Conservation (phyloP, 345 rosid species). For the Erucastrum elatum region DNA sequence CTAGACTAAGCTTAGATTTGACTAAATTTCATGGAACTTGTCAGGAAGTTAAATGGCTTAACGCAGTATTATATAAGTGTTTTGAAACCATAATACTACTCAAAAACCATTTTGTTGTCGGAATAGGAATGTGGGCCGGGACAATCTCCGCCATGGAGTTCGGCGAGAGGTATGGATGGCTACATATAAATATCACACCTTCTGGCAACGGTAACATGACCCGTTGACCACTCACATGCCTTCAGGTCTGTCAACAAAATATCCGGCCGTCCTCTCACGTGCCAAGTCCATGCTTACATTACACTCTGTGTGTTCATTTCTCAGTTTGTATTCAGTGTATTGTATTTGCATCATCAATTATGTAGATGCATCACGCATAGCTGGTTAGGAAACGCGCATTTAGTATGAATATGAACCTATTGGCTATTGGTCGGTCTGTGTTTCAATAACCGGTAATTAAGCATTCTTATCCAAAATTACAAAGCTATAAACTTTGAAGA, state of each 20-base stretch:
- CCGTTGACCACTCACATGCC: conserved; percentile 16
- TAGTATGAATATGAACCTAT: background rate
- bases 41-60: conserved; percentile 4
- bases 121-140: conserved; percentile 28
- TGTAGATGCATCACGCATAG: background rate
- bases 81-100: conserved; percentile 8
- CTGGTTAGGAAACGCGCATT: background rate
- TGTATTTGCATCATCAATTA: background rate
- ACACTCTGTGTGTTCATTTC: background rate
- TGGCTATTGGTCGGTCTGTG: background rate
- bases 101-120: conserved; percentile 3
- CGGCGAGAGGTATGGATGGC: conserved; percentile 38
- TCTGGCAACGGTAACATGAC: background rate
- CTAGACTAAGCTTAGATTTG: background rate
- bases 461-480: background rate
- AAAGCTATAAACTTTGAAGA: background rate
- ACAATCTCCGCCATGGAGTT: conserved; percentile 34
- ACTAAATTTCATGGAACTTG: conserved; percentile 15
- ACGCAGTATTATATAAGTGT: background rate
- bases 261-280: background rate
- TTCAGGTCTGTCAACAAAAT: conserved; percentile 8
- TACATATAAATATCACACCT: background rate
- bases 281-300: background rate
- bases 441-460: background rate
- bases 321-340: background rate